Evolutionary conservation across 495 filamentous ascomycete genomes (phyloP), one percentile per base, ranked within the genome.

Genomic region (Daldinia concentrica): DNA sequence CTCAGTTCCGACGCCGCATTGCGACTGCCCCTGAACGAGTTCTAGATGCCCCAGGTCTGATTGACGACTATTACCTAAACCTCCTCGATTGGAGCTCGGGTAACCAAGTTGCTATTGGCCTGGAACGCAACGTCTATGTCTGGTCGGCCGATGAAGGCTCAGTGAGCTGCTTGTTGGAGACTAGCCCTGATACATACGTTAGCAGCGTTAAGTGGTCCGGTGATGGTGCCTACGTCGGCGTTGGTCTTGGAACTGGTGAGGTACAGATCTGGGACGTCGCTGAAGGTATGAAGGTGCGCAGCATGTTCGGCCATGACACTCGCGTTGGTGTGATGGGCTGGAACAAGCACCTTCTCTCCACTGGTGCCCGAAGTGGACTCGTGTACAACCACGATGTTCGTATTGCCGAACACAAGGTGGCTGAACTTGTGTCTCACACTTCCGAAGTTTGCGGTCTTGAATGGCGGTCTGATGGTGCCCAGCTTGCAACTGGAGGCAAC

Each of bases 181-280:
- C 91, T 3, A 84, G 86, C 50, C 83, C 92, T 8, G 95, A 98
- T 76, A 98, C 95, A 19, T 99, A 99, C 76, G 89, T 99, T 71
- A 94, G 94, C 84, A 97, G 93, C 68, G 95, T 99, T 68, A 97
- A 97, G 80, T 99, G 96, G 95, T 98, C 95, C 71, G 92, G 91
- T 51, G 95, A 99, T 73, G 96, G 95, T 48, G 94, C 95, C 5
- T 98, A 98, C 77, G 94, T 99, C 58, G 91, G 94, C 64, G 94
- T 98, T 71, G 95, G 95, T 51, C 90, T 99, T 63, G 94, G 93
- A 69, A 92, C 93, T 12, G 95, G 95, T 67, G 95, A 99, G 76
- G 92, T 98, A 43, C 95, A 99, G 81, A 99, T 99, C 78, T 99
- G 95, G 95, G 95, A 99, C 72, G 95, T 98, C 24, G 92, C 97